Evolutionary conservation across 2,329 filamentous ascomycete species (phyloP).

Genomic region (Colletotrichum scovillei): DNA sequence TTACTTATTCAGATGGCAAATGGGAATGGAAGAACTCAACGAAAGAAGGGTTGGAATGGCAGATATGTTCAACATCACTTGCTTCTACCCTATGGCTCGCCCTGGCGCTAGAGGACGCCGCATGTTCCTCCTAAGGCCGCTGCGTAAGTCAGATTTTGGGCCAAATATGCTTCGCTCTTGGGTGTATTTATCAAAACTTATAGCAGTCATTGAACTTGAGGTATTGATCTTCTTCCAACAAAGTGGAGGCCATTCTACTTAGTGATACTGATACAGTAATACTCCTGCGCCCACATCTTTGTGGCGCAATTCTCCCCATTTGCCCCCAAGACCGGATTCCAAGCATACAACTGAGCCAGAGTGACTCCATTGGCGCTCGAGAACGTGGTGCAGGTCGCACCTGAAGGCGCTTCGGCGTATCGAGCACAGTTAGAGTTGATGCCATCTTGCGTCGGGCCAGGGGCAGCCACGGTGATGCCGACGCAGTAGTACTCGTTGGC

Average conservation of each 20-base stretch:
- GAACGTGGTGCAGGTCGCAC: not conserved
- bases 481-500: not conserved
- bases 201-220: too few relatives aligned
- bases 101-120: too few relatives aligned
- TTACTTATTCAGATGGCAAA: too few relatives aligned
- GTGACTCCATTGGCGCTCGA: not conserved
- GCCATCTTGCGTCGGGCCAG: not conserved
- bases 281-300: not conserved
- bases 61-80: too few relatives aligned
- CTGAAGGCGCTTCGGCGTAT: not conserved
- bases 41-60: too few relatives aligned
- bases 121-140: too few relatives aligned
- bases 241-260: not conserved
- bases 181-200: too few relatives aligned
- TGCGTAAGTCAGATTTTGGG: too few relatives aligned
- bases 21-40: too few relatives aligned
- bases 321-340: not conserved
- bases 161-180: too few relatives aligned
- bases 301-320: not conserved
- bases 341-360: not conserved
- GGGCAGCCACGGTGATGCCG: not conserved
- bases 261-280: not conserved
- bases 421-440: not conserved
- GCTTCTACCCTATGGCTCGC: too few relatives aligned
- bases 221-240: too few relatives aligned